Evolutionary conservation across 2,329 filamentous ascomycete genomes (phyloP), one percentile per base, ranked within the genome.

Genomic region (Penicillium janthinellum): DNA sequence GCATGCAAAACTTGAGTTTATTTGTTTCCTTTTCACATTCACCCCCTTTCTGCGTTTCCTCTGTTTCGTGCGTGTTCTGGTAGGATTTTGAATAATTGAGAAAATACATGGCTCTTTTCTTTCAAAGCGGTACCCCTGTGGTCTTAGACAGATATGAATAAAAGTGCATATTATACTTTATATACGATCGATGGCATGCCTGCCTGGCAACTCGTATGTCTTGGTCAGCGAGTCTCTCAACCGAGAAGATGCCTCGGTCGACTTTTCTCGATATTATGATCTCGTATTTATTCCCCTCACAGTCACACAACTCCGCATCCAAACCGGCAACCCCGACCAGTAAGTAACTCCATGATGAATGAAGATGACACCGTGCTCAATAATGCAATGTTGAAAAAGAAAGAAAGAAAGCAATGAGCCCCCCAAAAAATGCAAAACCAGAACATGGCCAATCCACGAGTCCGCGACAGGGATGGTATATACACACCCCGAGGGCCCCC

Each of bases 301-400:
- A 31, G 28, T 31, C 28, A 42, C 45, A 56, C 45, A 50, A 56
- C 54, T 49, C 35, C 35, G 25, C 22, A 15, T 48, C 20, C 17
- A 56, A 28, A 38, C 28, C 25, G 11, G 8, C 15, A 35, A 47
- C 45, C 50, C 53, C 37, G 20, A 34, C 4, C 35, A 20, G 20
- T 20, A 20, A 44, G 31, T 53, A 45, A 62, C 58, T 65, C 63
- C 65, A 67, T 67, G 65, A 63, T 67, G 65, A 67, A 67, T 67
- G 64, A 67, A 67, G 65, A 63, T 37, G 60, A 39, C 20, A 56
- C 38, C 49, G 20, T 5, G 15, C 34, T 20, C 10, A n/a, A 50
- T 38, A 20, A 60, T 59, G 59, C 57, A 59, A 64, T 67, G 67
- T 66, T 73, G 69, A 70, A 65, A 63, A 56, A 64, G 20, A 20